Evolutionary conservation across 768 basidiomycete genomes (phyloP), one percentile per base, ranked within the genome.

Genomic region (Russula earlei): DNA sequence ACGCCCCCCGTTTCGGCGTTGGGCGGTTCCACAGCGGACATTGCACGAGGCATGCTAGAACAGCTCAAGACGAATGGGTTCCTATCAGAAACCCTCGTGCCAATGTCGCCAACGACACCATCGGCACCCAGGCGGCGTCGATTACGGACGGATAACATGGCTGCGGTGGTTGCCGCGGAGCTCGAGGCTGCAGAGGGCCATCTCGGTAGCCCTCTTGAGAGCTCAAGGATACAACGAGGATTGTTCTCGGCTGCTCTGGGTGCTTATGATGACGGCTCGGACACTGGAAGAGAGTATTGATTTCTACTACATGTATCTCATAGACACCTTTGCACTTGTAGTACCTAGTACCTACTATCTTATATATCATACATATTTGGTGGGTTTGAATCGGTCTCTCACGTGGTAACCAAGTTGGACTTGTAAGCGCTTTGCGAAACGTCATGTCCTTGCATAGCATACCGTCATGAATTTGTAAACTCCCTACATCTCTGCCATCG

Each of bases 31-130:
- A 70, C 80, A 5, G 83, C 74, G 5, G 77, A 82, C 56, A 71
- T 80, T 46, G 90, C 90, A 4, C 79, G 78, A 50, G 81, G 84
- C 61, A 86, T 92, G 85, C 67, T 91, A 52, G 85, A 84, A 7
- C 78, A 76, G 37, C 75, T 91, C 27, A 77, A 91, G 67, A 79
- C 83, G 6, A 79, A 84, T 59, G 87, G 84, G 0, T 87, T 87
- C 67, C 72, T 61, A 24, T 63, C 67, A 1, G 55, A 75, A 54
- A 48, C 62, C 2, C 36, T 64, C 2, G 49, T 55, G 11, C 64
- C 67, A 14, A 37, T 60, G 17, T 63, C 66, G 9, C 65, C 66
- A 8, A 65, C 64, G 2, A 50, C 34, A 4, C 11, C 56, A 15
- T 60, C 61, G 25, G 54, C 47, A 7, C 58, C 58, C 42, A 60